phyloP scores from a whole-genome alignment of 495 filamentous ascomycete species.

The Evansstolkia leycettana region DNA sequence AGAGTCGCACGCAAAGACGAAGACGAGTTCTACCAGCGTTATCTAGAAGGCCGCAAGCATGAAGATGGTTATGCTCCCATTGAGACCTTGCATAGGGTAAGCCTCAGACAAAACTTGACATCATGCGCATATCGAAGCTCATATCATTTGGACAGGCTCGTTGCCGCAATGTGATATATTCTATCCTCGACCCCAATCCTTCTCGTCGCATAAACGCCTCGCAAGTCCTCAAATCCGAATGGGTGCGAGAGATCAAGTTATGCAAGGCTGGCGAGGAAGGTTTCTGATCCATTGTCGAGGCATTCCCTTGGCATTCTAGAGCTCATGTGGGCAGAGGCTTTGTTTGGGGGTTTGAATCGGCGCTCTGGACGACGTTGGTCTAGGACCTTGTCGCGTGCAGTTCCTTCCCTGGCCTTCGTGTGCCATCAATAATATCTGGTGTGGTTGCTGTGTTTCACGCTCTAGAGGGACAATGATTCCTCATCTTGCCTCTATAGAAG shows the following conservation, averaged over 20 bases:
- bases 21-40: constrained; percentile 92
- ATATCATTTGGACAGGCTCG: constrained; percentile 51
- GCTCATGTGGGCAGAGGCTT: neutral
- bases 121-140: neutral
- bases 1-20: constrained; percentile 89
- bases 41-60: constrained; percentile 80
- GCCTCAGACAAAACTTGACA: constrained; percentile 19
- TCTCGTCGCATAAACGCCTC: constrained; percentile 86
- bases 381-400: too few species aligned
- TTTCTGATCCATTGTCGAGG: constrained; percentile 27
- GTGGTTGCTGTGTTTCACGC: neutral
- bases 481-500: constrained; percentile 13
- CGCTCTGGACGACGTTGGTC: neutral
- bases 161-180: constrained; percentile 98
- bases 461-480: constrained; percentile 3
- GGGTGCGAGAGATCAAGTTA: constrained; percentile 91
- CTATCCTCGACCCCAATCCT: constrained; percentile 89
- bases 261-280: constrained; percentile 96
- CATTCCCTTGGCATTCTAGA: neutral
- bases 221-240: constrained; percentile 95
- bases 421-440: neutral
- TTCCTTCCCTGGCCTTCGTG: neutral
- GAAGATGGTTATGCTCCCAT: constrained; percentile 95
- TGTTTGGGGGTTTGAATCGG: constrained; percentile 3
- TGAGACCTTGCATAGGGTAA: constrained; percentile 87